Evolutionary conservation across 805 yeast genomes (phyloP).

Genomic region (Zygosaccharomyces pseudorouxii): DNA sequence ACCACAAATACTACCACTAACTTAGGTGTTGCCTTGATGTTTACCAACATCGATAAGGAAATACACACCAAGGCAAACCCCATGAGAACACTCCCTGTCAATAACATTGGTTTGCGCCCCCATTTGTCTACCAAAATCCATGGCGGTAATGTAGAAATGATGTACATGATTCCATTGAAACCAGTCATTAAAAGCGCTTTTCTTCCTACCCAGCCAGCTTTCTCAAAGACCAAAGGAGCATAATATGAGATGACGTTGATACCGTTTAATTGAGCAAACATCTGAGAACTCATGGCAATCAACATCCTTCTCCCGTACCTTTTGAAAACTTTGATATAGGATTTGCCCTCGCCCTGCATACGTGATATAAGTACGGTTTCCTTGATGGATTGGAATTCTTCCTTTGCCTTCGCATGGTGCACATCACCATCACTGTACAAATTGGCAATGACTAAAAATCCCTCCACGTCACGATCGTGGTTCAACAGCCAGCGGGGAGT

Average conservation of each 20-base stretch:
- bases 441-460: constrained; percentile 78
- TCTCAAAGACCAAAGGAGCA: constrained; percentile 90
- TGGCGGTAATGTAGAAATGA: constrained; percentile 72
- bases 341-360: constrained; percentile 68
- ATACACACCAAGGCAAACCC: constrained; percentile 62
- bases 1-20: constrained; percentile 74
- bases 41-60: constrained; percentile 53
- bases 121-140: constrained; percentile 87
- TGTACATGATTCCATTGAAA: constrained; percentile 57
- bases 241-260: constrained; percentile 89
- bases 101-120: constrained; percentile 85
- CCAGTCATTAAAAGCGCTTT: constrained; percentile 91
- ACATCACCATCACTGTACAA: constrained; percentile 75
- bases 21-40: constrained; percentile 53
- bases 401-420: constrained; percentile 60
- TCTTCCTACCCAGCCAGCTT: constrained; percentile 91
- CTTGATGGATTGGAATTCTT: constrained; percentile 75
- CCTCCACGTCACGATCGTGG: constrained; percentile 76
- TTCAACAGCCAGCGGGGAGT: constrained; percentile 88
- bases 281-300: constrained; percentile 85
- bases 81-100: constrained; percentile 79
- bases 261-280: constrained; percentile 92
- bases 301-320: constrained; percentile 72
- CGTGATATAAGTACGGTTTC: constrained; percentile 72
- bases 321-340: constrained; percentile 70